Percentiles rank a stretch among this genome's conserved stretches.
phyloP scores from a whole-genome alignment of 1,284 basidiomycete genomes.

The Moesziomyces parantarcticus region DNA sequence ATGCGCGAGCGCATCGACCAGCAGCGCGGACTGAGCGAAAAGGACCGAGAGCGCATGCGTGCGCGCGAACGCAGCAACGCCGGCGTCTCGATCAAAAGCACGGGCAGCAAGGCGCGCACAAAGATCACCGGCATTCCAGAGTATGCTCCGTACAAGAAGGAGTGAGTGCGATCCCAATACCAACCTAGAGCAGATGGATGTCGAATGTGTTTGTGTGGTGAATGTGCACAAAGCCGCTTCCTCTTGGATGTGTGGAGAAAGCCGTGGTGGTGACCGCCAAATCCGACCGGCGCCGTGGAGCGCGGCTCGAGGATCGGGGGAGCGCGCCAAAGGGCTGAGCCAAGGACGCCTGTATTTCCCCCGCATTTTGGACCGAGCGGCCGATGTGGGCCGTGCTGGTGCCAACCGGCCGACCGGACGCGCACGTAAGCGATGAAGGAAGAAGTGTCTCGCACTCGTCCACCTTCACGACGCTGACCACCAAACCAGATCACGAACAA shows the following conservation, averaged over 20 bases:
- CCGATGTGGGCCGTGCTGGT: slow-evolving; percentile 15
- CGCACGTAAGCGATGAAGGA: background rate
- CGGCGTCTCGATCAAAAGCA: slow-evolving; percentile 26
- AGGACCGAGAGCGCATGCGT: slow-evolving; percentile 19
- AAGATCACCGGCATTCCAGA: slow-evolving; percentile 3
- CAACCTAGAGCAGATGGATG: too few species aligned
- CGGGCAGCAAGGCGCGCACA: slow-evolving; percentile 25
- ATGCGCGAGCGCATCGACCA: slow-evolving; percentile 13
- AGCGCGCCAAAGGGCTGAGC: slow-evolving; percentile 1
- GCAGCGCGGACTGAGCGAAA: slow-evolving; percentile 24
- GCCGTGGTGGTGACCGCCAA: slow-evolving; percentile 20
- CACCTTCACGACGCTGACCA: background rate
- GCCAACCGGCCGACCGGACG: background rate
- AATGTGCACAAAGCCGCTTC: background rate
- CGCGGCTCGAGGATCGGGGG: too few species aligned
- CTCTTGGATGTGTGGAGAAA: background rate
- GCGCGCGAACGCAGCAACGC: slow-evolving; percentile 22
- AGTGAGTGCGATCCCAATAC: background rate
- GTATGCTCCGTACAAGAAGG: background rate
- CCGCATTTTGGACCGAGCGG: slow-evolving; percentile 13
- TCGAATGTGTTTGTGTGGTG: too few species aligned
- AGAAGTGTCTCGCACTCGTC: background rate
- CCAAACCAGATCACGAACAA: background rate
- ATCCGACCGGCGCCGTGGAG: slow-evolving; percentile 5
- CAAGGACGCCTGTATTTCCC: background rate